Percentiles rank a stretch among this genome's conserved stretches.
Evolutionary conservation across 2,329 filamentous ascomycete genomes (phyloP).

Genomic region (Bipolaris oryzae): DNA sequence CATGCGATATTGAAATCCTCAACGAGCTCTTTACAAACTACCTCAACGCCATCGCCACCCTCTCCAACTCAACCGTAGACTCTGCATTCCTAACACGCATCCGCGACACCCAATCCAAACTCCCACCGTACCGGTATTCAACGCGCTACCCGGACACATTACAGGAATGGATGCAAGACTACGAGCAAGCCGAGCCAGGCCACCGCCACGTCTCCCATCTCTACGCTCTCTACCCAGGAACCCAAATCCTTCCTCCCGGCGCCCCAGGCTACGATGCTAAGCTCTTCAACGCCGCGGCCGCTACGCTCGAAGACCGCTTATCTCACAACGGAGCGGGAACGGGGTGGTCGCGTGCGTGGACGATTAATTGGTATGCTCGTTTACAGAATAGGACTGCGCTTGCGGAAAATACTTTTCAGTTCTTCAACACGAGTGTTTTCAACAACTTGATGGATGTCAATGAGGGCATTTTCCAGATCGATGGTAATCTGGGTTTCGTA

Average conservation of each 20-base stretch:
- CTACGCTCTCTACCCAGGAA: conserved; percentile 57
- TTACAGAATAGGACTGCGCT: conserved; percentile 44
- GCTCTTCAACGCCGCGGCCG: conserved; percentile 39
- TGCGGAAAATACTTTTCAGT: conserved; percentile 42
- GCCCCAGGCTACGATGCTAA: conserved; percentile 29
- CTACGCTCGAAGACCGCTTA: conserved; percentile 41
- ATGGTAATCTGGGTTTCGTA: conserved; percentile 59
- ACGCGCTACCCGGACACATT: conserved; percentile 35
- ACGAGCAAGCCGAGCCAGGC: conserved; percentile 53
- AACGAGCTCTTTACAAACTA: conserved; percentile 48
- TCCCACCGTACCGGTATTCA: conserved; percentile 29
- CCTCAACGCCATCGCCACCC: conserved; percentile 13
- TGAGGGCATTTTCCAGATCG: conserved; percentile 25
- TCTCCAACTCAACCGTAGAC: neutral
- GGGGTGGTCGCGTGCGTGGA: conserved; percentile 60
- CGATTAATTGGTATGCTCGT: conserved; percentile 57
- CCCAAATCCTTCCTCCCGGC: conserved; percentile 45
- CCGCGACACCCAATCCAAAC: conserved; percentile 9
- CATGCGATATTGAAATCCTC: conserved; percentile 57
- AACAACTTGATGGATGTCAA: conserved; percentile 18
- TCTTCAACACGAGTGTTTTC: conserved; percentile 15
- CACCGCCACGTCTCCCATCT: conserved; percentile 60
- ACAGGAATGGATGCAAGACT: conserved; percentile 40
- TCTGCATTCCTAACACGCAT: conserved; percentile 5
- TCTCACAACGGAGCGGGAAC: conserved; percentile 50